Evolutionary conservation across 2,329 filamentous ascomycete genomes (phyloP).

Genomic region (Epichloe baconii): DNA sequence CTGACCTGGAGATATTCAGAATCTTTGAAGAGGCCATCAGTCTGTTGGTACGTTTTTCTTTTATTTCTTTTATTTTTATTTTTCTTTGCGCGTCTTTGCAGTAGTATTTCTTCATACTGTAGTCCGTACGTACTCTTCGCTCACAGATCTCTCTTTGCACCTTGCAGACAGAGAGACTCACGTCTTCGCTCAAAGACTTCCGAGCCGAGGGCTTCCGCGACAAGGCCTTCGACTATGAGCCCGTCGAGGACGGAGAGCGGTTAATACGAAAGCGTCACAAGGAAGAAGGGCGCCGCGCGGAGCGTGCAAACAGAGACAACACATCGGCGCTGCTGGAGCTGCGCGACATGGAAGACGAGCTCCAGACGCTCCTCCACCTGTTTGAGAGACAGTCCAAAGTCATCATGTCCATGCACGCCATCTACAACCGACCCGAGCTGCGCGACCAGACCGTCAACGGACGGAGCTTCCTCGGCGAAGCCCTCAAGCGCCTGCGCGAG

Average conservation of each 20-base stretch:
- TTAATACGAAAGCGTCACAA: slow-evolving; percentile 26
- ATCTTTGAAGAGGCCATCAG: slow-evolving; percentile 56
- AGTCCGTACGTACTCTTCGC: background rate
- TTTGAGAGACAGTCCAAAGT: slow-evolving; percentile 43
- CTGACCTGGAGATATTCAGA: slow-evolving; percentile 48
- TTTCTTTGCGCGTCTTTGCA: background rate
- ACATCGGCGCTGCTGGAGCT: slow-evolving; percentile 50
- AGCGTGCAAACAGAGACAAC: slow-evolving; percentile 47
- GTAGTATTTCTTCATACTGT: background rate
- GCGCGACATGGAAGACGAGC: slow-evolving; percentile 51
- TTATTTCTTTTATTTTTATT: background rate
- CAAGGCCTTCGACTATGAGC: slow-evolving; percentile 26
- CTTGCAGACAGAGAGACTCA: slow-evolving; percentile 46
- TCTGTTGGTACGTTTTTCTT: slow-evolving; percentile 33
- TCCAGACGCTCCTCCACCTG: slow-evolving; percentile 41
- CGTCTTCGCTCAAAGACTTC: slow-evolving; percentile 47
- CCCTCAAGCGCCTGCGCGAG: slow-evolving; percentile 37
- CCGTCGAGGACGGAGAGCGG: slow-evolving; percentile 26
- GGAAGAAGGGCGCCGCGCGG: slow-evolving; percentile 30
- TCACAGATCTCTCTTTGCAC: background rate
- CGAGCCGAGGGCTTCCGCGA: slow-evolving; percentile 42
- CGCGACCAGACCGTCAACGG: slow-evolving; percentile 30
- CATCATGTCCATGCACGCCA: slow-evolving; percentile 32
- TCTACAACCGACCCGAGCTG: slow-evolving; percentile 29
- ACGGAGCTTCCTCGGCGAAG: slow-evolving; percentile 37